Percentiles rank a stretch among this genome's conserved stretches.
Evolutionary conservation across 2,329 filamentous ascomycete genomes (phyloP).

Genomic region (Talaromyces sp.): DNA sequence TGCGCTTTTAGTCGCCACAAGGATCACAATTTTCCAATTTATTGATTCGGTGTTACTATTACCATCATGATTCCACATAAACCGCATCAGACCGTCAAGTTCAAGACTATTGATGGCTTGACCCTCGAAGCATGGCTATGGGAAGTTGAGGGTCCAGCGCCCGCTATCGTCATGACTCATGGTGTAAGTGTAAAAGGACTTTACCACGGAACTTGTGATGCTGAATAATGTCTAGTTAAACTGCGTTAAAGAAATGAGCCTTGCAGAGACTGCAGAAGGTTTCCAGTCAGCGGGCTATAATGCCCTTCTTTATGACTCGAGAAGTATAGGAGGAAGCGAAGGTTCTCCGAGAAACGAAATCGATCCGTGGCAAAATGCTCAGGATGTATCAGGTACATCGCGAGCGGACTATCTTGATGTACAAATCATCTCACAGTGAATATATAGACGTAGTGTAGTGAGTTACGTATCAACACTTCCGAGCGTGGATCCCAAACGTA

Average conservation of each 20-base stretch:
- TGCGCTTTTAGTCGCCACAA: background rate
- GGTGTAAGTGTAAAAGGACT: background rate
- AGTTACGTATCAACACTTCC: constrained; percentile 23
- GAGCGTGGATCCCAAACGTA: constrained; percentile 22
- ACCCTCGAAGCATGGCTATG: constrained; percentile 35
- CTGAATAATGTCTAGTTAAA: constrained; percentile 19
- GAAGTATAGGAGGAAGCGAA: background rate
- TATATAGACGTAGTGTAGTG: constrained; percentile 32
- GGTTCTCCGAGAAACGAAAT: background rate
- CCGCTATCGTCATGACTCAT: background rate
- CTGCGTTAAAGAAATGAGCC: constrained; percentile 1
- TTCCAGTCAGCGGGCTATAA: background rate
- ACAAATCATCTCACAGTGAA: constrained; percentile 16
- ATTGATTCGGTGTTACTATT: background rate
- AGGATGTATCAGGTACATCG: background rate
- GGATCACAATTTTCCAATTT: background rate
- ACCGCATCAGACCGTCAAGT: constrained; percentile 27
- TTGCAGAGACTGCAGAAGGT: background rate
- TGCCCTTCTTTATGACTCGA: background rate
- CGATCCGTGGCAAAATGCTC: background rate
- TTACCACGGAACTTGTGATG: background rate
- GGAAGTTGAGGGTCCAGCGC: constrained; percentile 18
- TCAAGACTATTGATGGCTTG: constrained; percentile 37
- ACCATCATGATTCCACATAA: background rate
- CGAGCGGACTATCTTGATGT: background rate